phyloP scores from a whole-genome alignment of 768 basidiomycete genomes.

The Leucogyrophana mollusca region DNA sequence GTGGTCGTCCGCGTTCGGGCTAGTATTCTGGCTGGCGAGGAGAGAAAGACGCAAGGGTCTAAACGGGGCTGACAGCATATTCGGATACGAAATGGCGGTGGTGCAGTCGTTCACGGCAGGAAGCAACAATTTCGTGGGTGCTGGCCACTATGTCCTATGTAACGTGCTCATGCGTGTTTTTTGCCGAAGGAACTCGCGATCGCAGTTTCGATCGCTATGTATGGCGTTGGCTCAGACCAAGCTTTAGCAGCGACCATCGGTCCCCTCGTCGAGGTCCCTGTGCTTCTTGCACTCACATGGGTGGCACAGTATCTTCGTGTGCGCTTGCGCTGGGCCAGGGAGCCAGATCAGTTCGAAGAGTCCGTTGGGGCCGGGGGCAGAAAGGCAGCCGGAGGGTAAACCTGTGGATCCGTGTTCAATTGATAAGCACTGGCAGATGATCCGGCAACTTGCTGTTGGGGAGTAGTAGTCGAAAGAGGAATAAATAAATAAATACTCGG shows the following conservation, averaged over 20 bases:
- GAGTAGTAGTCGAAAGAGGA: too few species aligned
- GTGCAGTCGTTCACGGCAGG: conserved; percentile 80
- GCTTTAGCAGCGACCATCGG: conserved; percentile 81
- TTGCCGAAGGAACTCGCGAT: conserved; percentile 80
- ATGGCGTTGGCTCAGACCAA: conserved; percentile 75
- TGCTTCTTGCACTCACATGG: conserved; percentile 68
- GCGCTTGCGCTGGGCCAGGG: conserved; percentile 38
- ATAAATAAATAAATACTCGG: too few species aligned
- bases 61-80: conserved; percentile 10
- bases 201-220: conserved; percentile 75
- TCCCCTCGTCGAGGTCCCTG: conserved; percentile 78
- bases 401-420: too few species aligned
- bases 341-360: too few species aligned
- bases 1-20: conserved; percentile 63
- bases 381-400: too few species aligned
- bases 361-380: too few species aligned
- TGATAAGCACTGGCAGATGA: too few species aligned
- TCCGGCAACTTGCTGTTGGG: too few species aligned
- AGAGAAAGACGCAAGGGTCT: conserved; percentile 20
- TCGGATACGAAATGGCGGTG: conserved; percentile 70
- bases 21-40: conserved; percentile 49
- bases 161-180: not conserved
- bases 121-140: conserved; percentile 72
- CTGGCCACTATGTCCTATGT: not conserved
- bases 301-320: conserved; percentile 48